These are phyloP conservation scores for Tagetes erecta DNA, from an alignment of 129 eudicot species.

Conservation along the genomic window DNA sequence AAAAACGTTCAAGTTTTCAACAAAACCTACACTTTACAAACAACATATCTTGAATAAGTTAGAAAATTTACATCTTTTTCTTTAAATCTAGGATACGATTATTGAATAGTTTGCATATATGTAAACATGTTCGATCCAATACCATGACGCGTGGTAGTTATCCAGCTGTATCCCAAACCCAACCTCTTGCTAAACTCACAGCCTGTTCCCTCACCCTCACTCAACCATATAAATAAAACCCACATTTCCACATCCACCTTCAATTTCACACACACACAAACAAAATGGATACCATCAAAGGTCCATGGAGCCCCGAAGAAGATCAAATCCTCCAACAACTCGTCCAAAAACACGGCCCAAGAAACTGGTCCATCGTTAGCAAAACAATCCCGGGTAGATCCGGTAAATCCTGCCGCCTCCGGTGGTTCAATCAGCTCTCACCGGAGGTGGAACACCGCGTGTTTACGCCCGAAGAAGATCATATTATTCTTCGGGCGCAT, in stretches of 20 bases:
- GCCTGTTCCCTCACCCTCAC: constrained; percentile 30
- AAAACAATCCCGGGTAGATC: constrained; percentile 21
- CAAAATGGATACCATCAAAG: constrained; percentile 61
- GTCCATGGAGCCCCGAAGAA: constrained; percentile 82
- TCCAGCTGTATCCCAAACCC: constrained; percentile 83
- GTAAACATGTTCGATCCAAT: constrained; percentile 37
- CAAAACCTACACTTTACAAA: too few species aligned
- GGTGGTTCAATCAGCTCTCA: constrained; percentile 24
- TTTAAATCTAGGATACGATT: too few species aligned
- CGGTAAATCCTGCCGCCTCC: constrained; percentile 23
- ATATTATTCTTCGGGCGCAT: constrained; percentile 31
- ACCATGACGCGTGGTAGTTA: constrained; percentile 64
- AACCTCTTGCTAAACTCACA: constrained; percentile 32
- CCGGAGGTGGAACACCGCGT: constrained; percentile 6
- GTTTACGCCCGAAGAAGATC: constrained; percentile 43
- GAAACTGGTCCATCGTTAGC: constrained; percentile 25
- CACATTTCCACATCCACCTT: not conserved
- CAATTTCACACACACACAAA: constrained; percentile 17
- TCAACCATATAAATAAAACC: constrained; percentile 20
- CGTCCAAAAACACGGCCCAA: constrained; percentile 11
- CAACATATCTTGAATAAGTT: too few species aligned
- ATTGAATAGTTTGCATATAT: too few species aligned
- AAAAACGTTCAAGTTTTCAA: too few species aligned
- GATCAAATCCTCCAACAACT: constrained; percentile 44
- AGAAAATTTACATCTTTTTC: too few species aligned